phyloP scores from a whole-genome alignment of 2,329 filamentous ascomycete genomes.

The Ploettnerulaceae sp. region DNA sequence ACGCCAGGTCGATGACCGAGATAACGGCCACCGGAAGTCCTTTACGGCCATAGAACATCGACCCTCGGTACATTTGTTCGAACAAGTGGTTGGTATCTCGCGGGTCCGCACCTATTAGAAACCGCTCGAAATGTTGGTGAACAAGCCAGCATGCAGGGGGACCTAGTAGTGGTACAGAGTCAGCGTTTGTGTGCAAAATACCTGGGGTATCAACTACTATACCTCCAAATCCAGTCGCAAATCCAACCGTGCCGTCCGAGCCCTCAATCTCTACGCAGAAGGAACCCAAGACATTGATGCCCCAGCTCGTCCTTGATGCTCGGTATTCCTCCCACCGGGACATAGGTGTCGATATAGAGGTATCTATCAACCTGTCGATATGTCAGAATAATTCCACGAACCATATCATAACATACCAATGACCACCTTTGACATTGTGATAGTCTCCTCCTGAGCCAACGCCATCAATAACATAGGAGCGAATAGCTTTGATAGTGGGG shows the following conservation, averaged over 20 bases:
- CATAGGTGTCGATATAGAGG: slow-evolving; percentile 88
- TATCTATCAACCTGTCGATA: slow-evolving; percentile 78
- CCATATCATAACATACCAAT: slow-evolving; percentile 47
- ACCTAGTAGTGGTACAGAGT: slow-evolving; percentile 40
- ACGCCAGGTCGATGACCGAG: slow-evolving; percentile 85
- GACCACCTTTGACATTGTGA: slow-evolving; percentile 79
- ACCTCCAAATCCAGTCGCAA: slow-evolving; percentile 89
- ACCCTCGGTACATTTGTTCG: slow-evolving; percentile 93
- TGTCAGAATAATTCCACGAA: slow-evolving; percentile 29
- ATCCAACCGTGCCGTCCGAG: slow-evolving; percentile 85
- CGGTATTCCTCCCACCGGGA: slow-evolving; percentile 86
- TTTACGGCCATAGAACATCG: slow-evolving; percentile 96
- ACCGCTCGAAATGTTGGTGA: slow-evolving; percentile 88
- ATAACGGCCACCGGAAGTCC: slow-evolving; percentile 87
- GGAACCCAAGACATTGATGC: slow-evolving; percentile 90
- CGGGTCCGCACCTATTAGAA: slow-evolving; percentile 83
- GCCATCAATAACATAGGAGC: slow-evolving; percentile 67
- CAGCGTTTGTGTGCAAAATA: not conserved
- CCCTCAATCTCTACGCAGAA: slow-evolving; percentile 89
- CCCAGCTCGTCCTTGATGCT: slow-evolving; percentile 84
- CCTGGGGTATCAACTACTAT: slow-evolving; percentile 23
- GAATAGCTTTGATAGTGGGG: slow-evolving; percentile 69
- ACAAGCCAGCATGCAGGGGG: slow-evolving; percentile 93
- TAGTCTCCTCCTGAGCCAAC: slow-evolving; percentile 69
- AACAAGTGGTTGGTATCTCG: slow-evolving; percentile 88